These are phyloP conservation scores for Russula sp. DNA, from an alignment of 768 basidiomycete genomes.

Conservation along the genomic window DNA sequence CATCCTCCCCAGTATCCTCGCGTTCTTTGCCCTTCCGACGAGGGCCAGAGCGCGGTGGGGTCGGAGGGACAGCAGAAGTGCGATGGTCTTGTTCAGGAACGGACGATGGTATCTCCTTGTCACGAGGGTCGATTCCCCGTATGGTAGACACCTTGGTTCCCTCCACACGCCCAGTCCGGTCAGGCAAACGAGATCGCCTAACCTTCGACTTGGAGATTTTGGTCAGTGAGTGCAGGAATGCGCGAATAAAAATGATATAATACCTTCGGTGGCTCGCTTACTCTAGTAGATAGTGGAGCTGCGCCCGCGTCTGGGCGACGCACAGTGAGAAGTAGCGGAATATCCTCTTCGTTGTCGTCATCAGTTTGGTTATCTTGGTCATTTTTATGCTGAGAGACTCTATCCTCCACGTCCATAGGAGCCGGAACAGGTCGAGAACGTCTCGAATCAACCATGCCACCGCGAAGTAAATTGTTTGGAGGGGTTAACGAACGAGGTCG, in stretches of 20 bases:
- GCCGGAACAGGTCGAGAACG: background rate
- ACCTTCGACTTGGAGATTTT: background rate
- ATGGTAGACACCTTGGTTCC: background rate
- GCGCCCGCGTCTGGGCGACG: background rate
- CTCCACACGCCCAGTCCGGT: slow-evolving; percentile 1
- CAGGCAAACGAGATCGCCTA: slow-evolving; percentile 3
- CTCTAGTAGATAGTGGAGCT: slow-evolving; percentile 21
- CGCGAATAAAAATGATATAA: background rate
- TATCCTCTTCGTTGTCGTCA: slow-evolving; percentile 34
- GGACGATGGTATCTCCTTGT: slow-evolving; percentile 41
- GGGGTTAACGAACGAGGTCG: background rate
- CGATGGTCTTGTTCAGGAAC: slow-evolving; percentile 45
- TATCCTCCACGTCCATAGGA: background rate
- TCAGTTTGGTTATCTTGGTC: slow-evolving; percentile 22
- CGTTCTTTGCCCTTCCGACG: background rate
- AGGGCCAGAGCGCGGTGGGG: background rate
- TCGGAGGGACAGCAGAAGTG: background rate
- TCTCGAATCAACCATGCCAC: background rate
- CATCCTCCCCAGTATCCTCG: background rate
- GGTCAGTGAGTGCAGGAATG: background rate
- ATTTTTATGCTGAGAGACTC: slow-evolving; percentile 13
- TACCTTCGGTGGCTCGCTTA: slow-evolving; percentile 11
- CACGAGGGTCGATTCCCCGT: background rate
- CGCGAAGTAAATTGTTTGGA: background rate
- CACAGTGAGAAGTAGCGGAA: slow-evolving; percentile 36